Percentiles rank a stretch among this genome's conserved stretches.
Conservation (phyloP, 495 filamentous ascomycete species). For the Penicillium atrosanguineum region DNA sequence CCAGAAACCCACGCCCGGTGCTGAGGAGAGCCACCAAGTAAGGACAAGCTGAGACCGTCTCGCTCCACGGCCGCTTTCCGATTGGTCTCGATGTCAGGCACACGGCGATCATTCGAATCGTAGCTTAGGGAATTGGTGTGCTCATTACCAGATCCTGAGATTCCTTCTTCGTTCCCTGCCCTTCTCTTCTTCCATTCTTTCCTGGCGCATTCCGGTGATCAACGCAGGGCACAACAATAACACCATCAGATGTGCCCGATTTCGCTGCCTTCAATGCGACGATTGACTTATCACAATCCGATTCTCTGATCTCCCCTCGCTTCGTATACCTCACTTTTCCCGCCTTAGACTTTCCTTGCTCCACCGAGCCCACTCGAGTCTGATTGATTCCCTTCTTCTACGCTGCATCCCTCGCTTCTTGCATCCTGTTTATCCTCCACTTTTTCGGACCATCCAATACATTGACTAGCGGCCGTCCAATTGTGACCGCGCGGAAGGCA, state of each 20-base stretch:
- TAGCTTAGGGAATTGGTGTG: not conserved
- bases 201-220: not conserved
- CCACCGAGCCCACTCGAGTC: constrained; percentile 16
- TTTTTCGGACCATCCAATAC: constrained; percentile 15
- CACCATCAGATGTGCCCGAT: constrained; percentile 3
- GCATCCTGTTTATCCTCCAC: constrained; percentile 10
- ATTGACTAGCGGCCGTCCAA: constrained; percentile 17
- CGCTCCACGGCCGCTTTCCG: constrained; percentile 18
- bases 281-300: constrained; percentile 34
- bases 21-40: not conserved
- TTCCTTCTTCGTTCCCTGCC: not conserved
- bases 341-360: constrained; percentile 7
- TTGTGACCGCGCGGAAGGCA: not conserved
- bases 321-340: constrained; percentile 10
- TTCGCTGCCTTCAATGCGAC: constrained; percentile 13
- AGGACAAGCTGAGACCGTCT: constrained; percentile 22
- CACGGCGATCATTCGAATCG: constrained; percentile 2
- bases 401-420: constrained; percentile 27
- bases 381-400: constrained; percentile 17
- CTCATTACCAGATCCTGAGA: not conserved
- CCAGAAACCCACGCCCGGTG: no score
- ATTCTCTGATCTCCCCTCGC: constrained; percentile 22
- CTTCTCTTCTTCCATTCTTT: constrained; percentile 9
- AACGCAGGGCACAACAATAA: not conserved
- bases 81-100: constrained; percentile 24